Evolutionary conservation across 1,139 yeast species (phyloP), one percentile per base, ranked within the genome.

Genomic region (Candida buenavistaensis): DNA sequence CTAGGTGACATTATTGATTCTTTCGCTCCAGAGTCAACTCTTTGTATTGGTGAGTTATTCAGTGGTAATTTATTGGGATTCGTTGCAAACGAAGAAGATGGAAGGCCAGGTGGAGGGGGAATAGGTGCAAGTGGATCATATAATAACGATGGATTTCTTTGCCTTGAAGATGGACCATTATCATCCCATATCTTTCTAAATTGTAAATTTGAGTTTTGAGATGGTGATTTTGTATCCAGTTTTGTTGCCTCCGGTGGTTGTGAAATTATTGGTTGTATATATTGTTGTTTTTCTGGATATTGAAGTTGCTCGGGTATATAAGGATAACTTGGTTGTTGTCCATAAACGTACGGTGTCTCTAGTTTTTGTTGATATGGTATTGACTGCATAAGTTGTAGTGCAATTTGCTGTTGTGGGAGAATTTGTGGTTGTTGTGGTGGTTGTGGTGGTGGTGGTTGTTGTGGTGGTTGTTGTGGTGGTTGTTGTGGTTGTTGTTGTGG

Each of bases 91-190:
- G n/a, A n/a, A n/a, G n/a, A n/a, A n/a, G n/a, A 11, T 21, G 30
- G 13, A 20, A 36, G 21, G 1, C 33, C 27, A 10, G 38, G 14
- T 24, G 39, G 33, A 20, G 14, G 42, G 16, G 51, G 49, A 3
- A 35, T 56, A 6, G 66, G 64, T 2, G 67, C 68, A 37, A 66
- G 54, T 2, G 72, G 72, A 40, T 66, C 72, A 38, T 48, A 65
- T 27, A 62, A 44, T 17, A 64, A 45, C 12, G 68, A 62, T 5
- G 69, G 69, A 41, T 64, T 60, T 38, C 72, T 47, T 11, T 55
- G 64, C 26, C 59, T 43, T 9, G 47, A 29, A 17, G 29, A 39
- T 9, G 43, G 23, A 5, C 32, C 44, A 11, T 43, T 36, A 10
- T 29, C 31, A 15, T 45, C 48, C 72, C 73, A 67, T 14, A 68